A percentile compares a stretch with the other conserved stretches of the same genome.
Conservation (phyloP, 768 basidiomycete species). For the Amanita fuliginea region DNA sequence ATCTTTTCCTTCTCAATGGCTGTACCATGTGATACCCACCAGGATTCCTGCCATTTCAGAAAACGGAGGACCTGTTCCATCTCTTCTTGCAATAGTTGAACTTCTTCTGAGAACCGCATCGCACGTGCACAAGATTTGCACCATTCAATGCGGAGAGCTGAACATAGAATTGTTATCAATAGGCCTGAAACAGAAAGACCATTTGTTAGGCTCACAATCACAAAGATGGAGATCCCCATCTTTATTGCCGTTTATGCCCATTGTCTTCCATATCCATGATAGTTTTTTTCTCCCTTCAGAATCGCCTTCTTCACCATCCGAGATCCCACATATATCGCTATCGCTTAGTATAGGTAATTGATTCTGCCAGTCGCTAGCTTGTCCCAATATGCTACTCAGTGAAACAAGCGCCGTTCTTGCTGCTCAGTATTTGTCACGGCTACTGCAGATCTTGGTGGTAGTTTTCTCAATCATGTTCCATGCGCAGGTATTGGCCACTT, state of each 20-base stretch:
- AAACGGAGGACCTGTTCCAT: conserved; percentile 12
- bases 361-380: neutral
- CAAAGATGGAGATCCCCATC: conserved; percentile 4
- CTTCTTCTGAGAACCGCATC: conserved; percentile 14
- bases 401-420: neutral
- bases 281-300: conserved; percentile 6
- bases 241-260: conserved; percentile 4
- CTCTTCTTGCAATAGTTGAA: conserved; percentile 14
- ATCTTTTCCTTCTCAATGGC: neutral
- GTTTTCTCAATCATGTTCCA: neutral
- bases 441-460: neutral
- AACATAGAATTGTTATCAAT: neutral
- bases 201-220: conserved; percentile 5
- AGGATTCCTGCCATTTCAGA: conserved; percentile 9
- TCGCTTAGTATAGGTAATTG: conserved; percentile 5
- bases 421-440: neutral
- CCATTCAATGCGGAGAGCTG: conserved; percentile 15
- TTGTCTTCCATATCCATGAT: conserved; percentile 13
- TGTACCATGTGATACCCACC: conserved; percentile 7
- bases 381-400: neutral
- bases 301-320: neutral
- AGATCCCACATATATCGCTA: conserved; percentile 8
- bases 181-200: neutral
- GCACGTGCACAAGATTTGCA: conserved; percentile 13
- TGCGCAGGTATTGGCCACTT: neutral